phyloP scores from a whole-genome alignment of 2,329 filamentous ascomycete genomes.

The Clarireedia monteithiana region DNA sequence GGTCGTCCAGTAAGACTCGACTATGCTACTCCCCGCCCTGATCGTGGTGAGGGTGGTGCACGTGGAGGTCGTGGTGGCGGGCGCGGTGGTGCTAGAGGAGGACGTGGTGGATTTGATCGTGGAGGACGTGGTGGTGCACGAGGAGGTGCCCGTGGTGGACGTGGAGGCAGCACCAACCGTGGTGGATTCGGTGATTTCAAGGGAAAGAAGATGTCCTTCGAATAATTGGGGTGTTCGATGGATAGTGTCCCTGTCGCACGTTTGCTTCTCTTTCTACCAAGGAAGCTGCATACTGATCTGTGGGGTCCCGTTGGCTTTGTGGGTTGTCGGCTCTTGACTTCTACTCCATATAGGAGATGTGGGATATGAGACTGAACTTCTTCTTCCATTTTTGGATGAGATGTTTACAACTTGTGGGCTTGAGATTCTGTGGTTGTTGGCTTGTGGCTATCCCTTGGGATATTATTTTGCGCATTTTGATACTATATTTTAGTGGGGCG shows the following conservation, averaged over 20 bases:
- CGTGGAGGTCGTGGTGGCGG: slow-evolving; percentile 33
- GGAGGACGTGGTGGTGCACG: slow-evolving; percentile 35
- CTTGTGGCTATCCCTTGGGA: slow-evolving; percentile 26
- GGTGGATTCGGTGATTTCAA: slow-evolving; percentile 52
- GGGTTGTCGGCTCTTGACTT: slow-evolving; percentile 33
- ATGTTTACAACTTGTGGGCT: slow-evolving; percentile 26
- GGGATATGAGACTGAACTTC: slow-evolving; percentile 30
- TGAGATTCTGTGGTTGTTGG: slow-evolving; percentile 28
- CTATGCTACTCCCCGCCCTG: slow-evolving; percentile 53
- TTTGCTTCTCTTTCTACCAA: slow-evolving; percentile 9
- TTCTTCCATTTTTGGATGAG: slow-evolving; percentile 1
- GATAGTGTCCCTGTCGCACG: slow-evolving; percentile 24
- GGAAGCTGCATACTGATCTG: slow-evolving; percentile 21
- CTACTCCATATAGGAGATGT: slow-evolving; percentile 29
- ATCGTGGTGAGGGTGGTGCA: slow-evolving; percentile 39
- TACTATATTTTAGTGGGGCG: slow-evolving; percentile 16
- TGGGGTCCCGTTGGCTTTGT: slow-evolving; percentile 29
- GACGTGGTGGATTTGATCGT: slow-evolving; percentile 30
- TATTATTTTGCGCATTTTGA: slow-evolving; percentile 24
- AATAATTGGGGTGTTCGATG: slow-evolving; percentile 15
- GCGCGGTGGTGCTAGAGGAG: slow-evolving; percentile 23
- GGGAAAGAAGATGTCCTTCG: slow-evolving; percentile 43
- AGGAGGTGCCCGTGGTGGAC: slow-evolving; percentile 27
- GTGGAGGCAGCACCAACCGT: slow-evolving; percentile 18
- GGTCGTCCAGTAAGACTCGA: slow-evolving; percentile 62